Conservation (phyloP, 2,329 filamentous ascomycete species). For the Dryadomyces sulphureus region DNA sequence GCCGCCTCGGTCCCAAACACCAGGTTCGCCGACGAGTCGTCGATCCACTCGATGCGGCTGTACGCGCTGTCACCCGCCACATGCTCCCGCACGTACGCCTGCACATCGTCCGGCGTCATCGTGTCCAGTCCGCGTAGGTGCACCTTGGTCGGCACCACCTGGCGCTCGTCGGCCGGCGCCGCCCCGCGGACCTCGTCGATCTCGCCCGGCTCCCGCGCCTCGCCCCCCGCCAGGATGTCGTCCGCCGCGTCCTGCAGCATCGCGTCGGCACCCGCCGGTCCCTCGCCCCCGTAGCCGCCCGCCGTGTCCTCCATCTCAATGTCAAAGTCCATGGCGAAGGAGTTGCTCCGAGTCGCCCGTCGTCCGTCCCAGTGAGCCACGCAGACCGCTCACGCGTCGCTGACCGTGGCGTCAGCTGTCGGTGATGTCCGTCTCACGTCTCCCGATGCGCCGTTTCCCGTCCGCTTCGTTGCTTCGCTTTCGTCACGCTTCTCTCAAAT, state of each 20-base stretch:
- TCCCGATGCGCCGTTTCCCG: no score
- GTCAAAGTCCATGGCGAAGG: constrained; percentile 51
- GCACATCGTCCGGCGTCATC: constrained; percentile 67
- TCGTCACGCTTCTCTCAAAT: no score
- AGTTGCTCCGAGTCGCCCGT: no score
- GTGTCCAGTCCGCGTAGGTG: constrained; percentile 73
- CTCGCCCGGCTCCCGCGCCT: constrained; percentile 25
- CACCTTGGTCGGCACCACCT: constrained; percentile 44
- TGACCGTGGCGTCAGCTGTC: no score
- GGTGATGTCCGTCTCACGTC: no score
- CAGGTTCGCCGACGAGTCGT: constrained; percentile 81
- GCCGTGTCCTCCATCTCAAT: constrained; percentile 57
- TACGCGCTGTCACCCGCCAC: constrained; percentile 36
- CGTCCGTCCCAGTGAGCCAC: no score
- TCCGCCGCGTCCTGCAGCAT: no score
- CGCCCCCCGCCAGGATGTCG: constrained; percentile 16
- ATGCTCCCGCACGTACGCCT: constrained; percentile 56
- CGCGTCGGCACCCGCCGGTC: constrained; percentile 14
- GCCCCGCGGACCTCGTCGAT: constrained; percentile 18
- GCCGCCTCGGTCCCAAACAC: constrained; percentile 47
- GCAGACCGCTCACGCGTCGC: no score
- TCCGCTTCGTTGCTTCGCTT: no score
- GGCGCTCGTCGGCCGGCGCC: constrained; percentile 8
- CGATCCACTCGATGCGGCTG: constrained; percentile 76
- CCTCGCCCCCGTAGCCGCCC: constrained; percentile 3